Evolutionary conservation across 352 stramenopile species (phyloP).

Genomic region (Globisporangium yorkense): DNA sequence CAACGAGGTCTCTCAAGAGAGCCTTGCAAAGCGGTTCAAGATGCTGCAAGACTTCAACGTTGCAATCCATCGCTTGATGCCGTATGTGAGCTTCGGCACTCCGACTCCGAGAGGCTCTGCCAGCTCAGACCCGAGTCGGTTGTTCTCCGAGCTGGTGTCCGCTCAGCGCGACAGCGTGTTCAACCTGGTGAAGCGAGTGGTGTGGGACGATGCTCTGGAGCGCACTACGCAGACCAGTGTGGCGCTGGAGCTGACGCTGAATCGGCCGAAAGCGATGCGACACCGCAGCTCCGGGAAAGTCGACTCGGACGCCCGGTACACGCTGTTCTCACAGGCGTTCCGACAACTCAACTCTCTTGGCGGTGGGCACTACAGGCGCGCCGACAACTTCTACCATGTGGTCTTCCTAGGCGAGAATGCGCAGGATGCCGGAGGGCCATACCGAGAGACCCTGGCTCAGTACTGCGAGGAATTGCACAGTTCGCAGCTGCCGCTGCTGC

Average conservation of each 20-base stretch:
- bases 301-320: conserved; percentile 57
- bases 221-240: conserved; percentile 38
- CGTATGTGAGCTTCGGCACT: conserved; percentile 36
- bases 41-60: conserved; percentile 73
- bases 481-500: conserved; percentile 78
- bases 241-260: conserved; percentile 69
- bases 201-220: conserved; percentile 67
- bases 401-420: conserved; percentile 85
- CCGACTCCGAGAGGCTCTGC: not conserved
- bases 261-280: conserved; percentile 78
- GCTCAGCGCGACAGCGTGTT: conserved; percentile 62
- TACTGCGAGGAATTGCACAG: conserved; percentile 82
- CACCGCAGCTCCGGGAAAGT: conserved; percentile 49
- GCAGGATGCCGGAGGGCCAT: conserved; percentile 80
- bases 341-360: conserved; percentile 65
- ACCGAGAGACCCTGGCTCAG: conserved; percentile 81
- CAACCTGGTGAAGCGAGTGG: conserved; percentile 53
- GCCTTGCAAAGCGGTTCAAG: conserved; percentile 56
- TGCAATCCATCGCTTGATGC: conserved; percentile 48
- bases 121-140: not conserved
- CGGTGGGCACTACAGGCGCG: conserved; percentile 56
- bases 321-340: conserved; percentile 84
- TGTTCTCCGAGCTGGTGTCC: conserved; percentile 29
- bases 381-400: conserved; percentile 76
- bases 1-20: conserved; percentile 22